Base-by-base conservation (phyloP, 192 early-diverging fungal species). In the Physocladia obscura region DNA sequence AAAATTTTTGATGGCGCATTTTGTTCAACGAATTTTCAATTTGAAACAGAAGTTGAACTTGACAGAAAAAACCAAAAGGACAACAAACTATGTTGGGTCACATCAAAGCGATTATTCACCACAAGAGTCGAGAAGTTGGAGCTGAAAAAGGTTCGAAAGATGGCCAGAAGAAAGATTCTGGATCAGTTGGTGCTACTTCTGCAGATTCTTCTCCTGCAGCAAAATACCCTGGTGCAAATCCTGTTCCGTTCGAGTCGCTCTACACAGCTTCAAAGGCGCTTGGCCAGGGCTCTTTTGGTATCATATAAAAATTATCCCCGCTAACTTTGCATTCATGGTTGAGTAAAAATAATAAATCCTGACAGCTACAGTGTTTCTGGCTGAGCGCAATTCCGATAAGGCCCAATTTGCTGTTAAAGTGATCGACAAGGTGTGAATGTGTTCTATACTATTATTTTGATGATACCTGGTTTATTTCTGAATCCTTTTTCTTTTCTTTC, bases 351-450 rank as follows among this genome's bases (percentile, higher is more conserved):
- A 35, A 13, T 26, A 1, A 22, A 6, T 2, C 26, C 8, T 21
- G 11, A 3, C 57, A 65, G 62, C 62, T 11, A 32, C 32, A 3
- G 62, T 65, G 1, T 38, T 51, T 51, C 48, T 50, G 17, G 49
- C 37, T 26, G 48, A 65, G 26, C 44, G 62, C 11, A 65, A 65
- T 30, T 21, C 26, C 8, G 62, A 65, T 19, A 21, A 51, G 6
- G 31, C 21, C 5, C 26, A 21, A 24, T 65, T 79, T 81, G 92
- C 92, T 3, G 81, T 87, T 27, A 93, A 92, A 51, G 90, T 91
- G 39, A 90, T 91, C 60, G 70, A 84, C 55, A 92, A 90, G 70
- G 80, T 81, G 76, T 76, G 62, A 1, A n/a, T 47, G 11, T 8
- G 1, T 26, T 29, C 29, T 35, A 77, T 32, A 13, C 71, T 2